A percentile compares a stretch with the other conserved stretches of the same genome.
Conservation (phyloP, 306 rosid genomes). For the Abrus pulchellus region DNA sequence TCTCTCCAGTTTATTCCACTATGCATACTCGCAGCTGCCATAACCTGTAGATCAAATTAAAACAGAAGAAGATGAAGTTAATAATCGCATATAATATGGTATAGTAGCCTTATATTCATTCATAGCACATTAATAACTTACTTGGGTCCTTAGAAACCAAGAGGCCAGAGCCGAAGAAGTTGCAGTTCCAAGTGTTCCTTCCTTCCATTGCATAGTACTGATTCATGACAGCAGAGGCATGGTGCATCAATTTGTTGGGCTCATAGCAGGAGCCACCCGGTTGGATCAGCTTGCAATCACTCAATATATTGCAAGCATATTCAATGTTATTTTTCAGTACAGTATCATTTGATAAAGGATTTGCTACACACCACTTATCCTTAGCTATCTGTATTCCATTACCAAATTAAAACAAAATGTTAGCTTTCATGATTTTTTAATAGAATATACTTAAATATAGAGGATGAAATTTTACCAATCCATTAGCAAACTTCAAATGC, state of each 20-base stretch:
- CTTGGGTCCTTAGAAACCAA: conserved; percentile 52
- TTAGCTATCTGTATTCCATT: not conserved
- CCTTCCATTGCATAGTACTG: conserved; percentile 49
- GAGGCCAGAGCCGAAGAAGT: conserved; percentile 49
- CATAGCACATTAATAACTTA: conserved; percentile 4
- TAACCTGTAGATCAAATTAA: conserved; percentile 46
- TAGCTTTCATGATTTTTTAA: not conserved
- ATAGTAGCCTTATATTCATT: not conserved
- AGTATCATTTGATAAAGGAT: conserved; percentile 38
- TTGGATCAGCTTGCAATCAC: conserved; percentile 42
- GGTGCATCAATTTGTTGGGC: conserved; percentile 46
- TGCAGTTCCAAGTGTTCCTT: conserved; percentile 45
- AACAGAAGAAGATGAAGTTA: not conserved
- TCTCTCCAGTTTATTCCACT: not conserved
- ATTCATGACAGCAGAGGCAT: conserved; percentile 66
- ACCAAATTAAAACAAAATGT: not conserved
- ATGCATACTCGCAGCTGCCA: conserved; percentile 37
- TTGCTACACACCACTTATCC: conserved; percentile 56
- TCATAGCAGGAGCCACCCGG: conserved; percentile 48
- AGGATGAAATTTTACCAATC: conserved; percentile 23
- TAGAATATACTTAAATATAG: not conserved
- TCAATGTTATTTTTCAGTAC: conserved; percentile 35
- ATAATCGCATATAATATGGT: not conserved
- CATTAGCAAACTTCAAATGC: conserved; percentile 40
- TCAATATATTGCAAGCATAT: conserved; percentile 34